Percentiles rank a stretch among this genome's conserved stretches.
These are phyloP conservation scores for Hysterium pulicare DNA, from an alignment of 2,329 filamentous ascomycete species.

Conservation along the genomic window DNA sequence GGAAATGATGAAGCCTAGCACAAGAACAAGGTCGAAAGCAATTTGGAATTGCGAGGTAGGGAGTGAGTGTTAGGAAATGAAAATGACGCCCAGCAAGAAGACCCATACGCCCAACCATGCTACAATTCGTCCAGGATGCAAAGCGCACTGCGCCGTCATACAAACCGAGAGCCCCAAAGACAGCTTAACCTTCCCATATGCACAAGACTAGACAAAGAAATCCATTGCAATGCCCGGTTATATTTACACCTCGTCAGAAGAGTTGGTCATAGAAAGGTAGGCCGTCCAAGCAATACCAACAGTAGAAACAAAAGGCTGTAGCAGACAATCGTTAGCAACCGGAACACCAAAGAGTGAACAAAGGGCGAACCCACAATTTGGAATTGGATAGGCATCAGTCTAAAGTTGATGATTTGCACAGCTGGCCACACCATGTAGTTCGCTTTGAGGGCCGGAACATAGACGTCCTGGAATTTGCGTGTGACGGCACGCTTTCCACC, in stretches of 20 bases:
- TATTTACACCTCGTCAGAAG: conserved; percentile 67
- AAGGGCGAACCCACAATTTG: conserved; percentile 72
- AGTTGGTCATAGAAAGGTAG: conserved; percentile 89
- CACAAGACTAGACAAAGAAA: too few relatives aligned
- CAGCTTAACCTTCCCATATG: too few relatives aligned
- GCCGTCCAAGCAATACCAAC: conserved; percentile 97
- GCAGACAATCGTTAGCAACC: neutral
- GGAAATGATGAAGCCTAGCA: too few relatives aligned
- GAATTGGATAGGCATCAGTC: conserved; percentile 89
- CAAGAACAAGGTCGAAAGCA: too few relatives aligned
- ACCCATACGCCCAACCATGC: neutral
- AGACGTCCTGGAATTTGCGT: conserved; percentile 89
- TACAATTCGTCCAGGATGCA: conserved; percentile 7
- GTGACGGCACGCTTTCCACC: conserved; percentile 75
- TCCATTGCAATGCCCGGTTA: too few relatives aligned
- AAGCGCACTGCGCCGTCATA: neutral
- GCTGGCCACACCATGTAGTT: conserved; percentile 95
- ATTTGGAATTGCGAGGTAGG: too few relatives aligned
- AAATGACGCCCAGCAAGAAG: neutral
- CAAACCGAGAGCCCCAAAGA: too few relatives aligned
- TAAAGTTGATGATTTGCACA: conserved; percentile 95
- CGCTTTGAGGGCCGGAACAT: conserved; percentile 87
- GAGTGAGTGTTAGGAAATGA: too few relatives aligned
- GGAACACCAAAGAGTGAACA: neutral
- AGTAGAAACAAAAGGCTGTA: conserved; percentile 88